These are phyloP conservation scores for Boletus reticuloceps DNA, from an alignment of 768 basidiomycete genomes.

Conservation along the genomic window DNA sequence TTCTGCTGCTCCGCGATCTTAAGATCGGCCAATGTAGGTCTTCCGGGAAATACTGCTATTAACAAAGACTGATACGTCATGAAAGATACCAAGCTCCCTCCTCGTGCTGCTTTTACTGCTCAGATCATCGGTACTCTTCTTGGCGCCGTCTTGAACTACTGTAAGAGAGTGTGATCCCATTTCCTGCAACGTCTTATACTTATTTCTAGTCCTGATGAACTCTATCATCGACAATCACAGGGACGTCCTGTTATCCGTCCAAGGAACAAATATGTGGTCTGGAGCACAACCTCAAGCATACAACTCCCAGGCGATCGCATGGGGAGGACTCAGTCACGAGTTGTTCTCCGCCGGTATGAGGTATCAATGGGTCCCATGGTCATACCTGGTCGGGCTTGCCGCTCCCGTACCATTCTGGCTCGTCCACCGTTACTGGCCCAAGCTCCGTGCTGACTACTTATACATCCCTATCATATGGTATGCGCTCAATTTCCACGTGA, in stretches of 20 bases:
- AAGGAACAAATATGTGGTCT: conserved; percentile 46
- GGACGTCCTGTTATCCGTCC: conserved; percentile 48
- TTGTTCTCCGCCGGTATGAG: conserved; percentile 31
- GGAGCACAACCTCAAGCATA: conserved; percentile 28
- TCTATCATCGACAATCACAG: conserved; percentile 51
- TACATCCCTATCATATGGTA: conserved; percentile 33
- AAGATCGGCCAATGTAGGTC: conserved; percentile 38
- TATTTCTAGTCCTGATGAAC: conserved; percentile 54
- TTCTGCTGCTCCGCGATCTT: conserved; percentile 54
- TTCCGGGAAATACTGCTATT: background rate
- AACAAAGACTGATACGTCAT: conserved; percentile 35
- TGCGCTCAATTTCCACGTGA: conserved; percentile 1
- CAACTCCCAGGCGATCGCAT: conserved; percentile 35
- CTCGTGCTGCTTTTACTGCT: conserved; percentile 59
- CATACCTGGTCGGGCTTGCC: conserved; percentile 32
- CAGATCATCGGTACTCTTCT: conserved; percentile 57
- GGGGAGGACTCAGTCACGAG: conserved; percentile 37
- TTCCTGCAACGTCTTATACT: background rate
- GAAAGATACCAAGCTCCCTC: conserved; percentile 52
- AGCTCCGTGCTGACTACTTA: conserved; percentile 21
- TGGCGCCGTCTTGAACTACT: conserved; percentile 46
- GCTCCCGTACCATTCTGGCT: conserved; percentile 43
- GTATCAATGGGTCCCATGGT: conserved; percentile 41
- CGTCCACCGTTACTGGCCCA: conserved; percentile 35
- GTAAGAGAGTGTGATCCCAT: conserved; percentile 21